These are phyloP conservation scores for Paxillus rubicundulus DNA, from an alignment of 768 basidiomycete genomes.

Conservation along the genomic window DNA sequence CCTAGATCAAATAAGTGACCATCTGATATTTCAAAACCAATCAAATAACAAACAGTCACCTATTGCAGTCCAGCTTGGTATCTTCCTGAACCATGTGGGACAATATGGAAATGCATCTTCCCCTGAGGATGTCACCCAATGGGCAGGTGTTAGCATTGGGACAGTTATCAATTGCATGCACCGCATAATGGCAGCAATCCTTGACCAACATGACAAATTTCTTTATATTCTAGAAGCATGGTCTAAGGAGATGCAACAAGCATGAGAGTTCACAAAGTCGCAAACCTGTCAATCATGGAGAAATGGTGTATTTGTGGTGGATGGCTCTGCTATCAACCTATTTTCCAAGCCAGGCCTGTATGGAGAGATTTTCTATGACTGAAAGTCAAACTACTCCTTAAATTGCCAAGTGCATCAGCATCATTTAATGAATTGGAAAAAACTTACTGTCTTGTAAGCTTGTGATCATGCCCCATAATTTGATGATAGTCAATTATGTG, in stretches of 20 bases:
- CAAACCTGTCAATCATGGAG: conserved; percentile 24
- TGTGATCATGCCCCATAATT: no score
- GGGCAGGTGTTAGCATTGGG: conserved; percentile 4
- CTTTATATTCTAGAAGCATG: background rate
- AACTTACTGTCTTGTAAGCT: no score
- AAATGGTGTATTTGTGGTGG: no score
- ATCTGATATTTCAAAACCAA: conserved; percentile 22
- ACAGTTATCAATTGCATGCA: conserved; percentile 4
- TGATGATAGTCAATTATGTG: conserved; percentile 10
- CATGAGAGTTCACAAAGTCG: background rate
- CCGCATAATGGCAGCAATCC: background rate
- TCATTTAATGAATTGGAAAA: no score
- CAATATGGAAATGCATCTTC: conserved; percentile 27
- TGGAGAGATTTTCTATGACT: no score
- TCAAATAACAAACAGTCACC: conserved; percentile 22
- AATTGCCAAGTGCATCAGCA: no score
- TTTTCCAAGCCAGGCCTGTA: no score
- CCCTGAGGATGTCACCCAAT: background rate
- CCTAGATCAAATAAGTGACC: conserved; percentile 15
- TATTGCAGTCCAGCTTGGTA: conserved; percentile 27
- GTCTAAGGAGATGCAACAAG: background rate
- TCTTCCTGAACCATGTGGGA: conserved; percentile 24
- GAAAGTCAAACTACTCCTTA: no score
- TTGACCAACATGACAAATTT: background rate
- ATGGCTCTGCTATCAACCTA: no score